phyloP scores from a whole-genome alignment of 805 yeast genomes.

The Candida incommunis region DNA sequence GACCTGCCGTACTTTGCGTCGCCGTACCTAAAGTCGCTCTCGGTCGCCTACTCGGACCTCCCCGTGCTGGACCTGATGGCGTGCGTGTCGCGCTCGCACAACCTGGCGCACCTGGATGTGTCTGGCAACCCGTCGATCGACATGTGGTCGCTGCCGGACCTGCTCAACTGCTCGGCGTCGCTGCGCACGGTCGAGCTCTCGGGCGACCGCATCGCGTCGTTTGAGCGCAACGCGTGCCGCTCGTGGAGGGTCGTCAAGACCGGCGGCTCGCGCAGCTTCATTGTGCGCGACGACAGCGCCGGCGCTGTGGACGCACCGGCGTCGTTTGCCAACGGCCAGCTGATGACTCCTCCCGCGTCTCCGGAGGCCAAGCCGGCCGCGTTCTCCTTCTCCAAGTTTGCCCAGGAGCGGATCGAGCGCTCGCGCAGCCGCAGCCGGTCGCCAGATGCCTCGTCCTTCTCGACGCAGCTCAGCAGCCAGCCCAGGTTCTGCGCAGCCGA shows the following conservation, averaged over 20 bases:
- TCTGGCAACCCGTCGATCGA: background rate
- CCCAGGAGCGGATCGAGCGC: background rate
- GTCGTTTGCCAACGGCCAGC: background rate
- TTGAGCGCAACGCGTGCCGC: background rate
- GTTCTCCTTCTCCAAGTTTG: background rate
- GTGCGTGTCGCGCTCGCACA: background rate
- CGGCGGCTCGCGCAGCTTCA: background rate
- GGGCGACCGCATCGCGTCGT: background rate
- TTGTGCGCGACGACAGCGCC: background rate
- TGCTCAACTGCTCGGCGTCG: background rate
- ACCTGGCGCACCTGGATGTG: background rate
- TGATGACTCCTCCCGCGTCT: background rate
- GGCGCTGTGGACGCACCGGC: background rate
- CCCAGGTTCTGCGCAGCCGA: background rate
- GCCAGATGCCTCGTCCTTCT: too few species aligned
- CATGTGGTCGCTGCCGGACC: constrained; percentile 1
- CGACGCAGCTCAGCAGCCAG: too few species aligned
- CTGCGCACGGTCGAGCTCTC: background rate
- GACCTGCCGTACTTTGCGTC: constrained; percentile 20
- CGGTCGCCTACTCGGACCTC: constrained; percentile 19
- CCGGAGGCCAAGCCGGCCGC: background rate
- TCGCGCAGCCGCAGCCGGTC: too few species aligned
- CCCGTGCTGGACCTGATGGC: constrained; percentile 12
- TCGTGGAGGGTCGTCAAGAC: background rate
- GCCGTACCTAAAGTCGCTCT: constrained; percentile 16